Evolutionary conservation across 495 filamentous ascomycete genomes (phyloP), one percentile per base, ranked within the genome.

Genomic region (Cladorrhinum samala): DNA sequence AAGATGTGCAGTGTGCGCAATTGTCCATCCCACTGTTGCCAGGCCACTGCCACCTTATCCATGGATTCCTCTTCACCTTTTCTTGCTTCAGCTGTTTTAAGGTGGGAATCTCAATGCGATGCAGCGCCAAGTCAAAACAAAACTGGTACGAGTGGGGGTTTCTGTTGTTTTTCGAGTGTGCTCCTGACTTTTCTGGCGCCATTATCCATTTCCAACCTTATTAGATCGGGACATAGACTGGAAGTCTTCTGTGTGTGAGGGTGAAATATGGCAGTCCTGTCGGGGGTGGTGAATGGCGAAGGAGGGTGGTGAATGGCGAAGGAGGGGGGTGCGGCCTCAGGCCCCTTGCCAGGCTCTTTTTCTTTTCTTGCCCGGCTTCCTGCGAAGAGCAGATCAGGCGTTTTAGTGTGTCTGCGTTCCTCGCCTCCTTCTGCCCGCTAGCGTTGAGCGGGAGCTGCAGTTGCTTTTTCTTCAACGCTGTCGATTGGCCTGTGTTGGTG

Each of bases 31-130:
- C 30, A 42, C 53, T 54, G 56, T 48, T 37, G 53, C 33, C 46
- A 44, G 33, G 38, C 45, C 44, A 54, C 46, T 51, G 11, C n/a
- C 20, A 9, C 14, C n/a, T 51, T 37, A 27, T 21, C 38, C 27
- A 24, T 47, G 45, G 24, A 30, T 47, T 7, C 24, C 17, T 45
- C 23, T 27, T n/a, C 16, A 9, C 9, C 1, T 23, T 24, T 45
- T 55, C 52, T 52, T 44, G 52, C 56, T 48, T 58, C 46, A 36
- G 27, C n/a, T 46, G 21, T 54, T 43, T 46, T 50, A 53, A 53
- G 50, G 37, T 52, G 49, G 48, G 37, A 52, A 52, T 52, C 46
- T 57, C 46, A 42, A 54, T 54, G 51, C 56, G 54, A 50, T 50
- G 47, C 11, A 33, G 41, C 48, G 56, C 56, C 56, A 58, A 58